These are phyloP conservation scores for Aureobasidium vineae DNA, from an alignment of 2,329 filamentous ascomycete species.

Conservation along the genomic window DNA sequence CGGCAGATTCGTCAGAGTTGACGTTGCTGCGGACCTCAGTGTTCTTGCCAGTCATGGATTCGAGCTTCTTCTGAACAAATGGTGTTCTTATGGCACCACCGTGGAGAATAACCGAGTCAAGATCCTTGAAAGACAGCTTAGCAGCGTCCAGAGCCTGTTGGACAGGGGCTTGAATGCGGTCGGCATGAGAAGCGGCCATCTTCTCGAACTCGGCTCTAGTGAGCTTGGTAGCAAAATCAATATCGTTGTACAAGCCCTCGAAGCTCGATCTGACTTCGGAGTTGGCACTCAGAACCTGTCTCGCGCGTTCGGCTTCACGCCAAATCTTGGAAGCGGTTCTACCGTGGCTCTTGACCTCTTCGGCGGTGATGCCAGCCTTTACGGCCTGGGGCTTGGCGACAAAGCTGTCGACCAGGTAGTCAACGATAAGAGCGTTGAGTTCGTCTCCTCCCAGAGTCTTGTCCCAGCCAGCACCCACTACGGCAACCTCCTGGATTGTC, in stretches of 20 bases:
- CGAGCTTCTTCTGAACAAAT: conserved; percentile 87
- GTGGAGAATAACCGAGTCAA: conserved; percentile 90
- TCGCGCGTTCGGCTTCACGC: conserved; percentile 84
- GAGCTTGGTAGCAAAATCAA: conserved; percentile 92
- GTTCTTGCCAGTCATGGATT: conserved; percentile 66
- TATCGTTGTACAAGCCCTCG: conserved; percentile 85
- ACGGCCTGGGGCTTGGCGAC: conserved; percentile 63
- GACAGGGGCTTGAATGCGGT: conserved; percentile 67
- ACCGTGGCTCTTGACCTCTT: conserved; percentile 69
- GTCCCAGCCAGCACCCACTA: conserved; percentile 85
- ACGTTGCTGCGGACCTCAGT: conserved; percentile 90
- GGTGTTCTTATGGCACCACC: conserved; percentile 88
- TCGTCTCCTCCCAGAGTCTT: conserved; percentile 83
- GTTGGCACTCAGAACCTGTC: conserved; percentile 93
- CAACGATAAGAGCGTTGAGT: conserved; percentile 81
- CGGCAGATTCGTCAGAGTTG: conserved; percentile 94
- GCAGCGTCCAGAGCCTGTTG: conserved; percentile 72
- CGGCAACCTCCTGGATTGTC: conserved; percentile 91
- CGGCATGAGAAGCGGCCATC: conserved; percentile 65
- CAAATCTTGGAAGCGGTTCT: conserved; percentile 84
- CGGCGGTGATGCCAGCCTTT: conserved; percentile 60
- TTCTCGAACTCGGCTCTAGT: conserved; percentile 76
- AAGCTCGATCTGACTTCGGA: conserved; percentile 75
- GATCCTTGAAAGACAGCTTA: conserved; percentile 67
- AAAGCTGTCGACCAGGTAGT: conserved; percentile 84